Base-by-base conservation (phyloP, 106 monocot species). In the Ottelia alismoides region DNA sequence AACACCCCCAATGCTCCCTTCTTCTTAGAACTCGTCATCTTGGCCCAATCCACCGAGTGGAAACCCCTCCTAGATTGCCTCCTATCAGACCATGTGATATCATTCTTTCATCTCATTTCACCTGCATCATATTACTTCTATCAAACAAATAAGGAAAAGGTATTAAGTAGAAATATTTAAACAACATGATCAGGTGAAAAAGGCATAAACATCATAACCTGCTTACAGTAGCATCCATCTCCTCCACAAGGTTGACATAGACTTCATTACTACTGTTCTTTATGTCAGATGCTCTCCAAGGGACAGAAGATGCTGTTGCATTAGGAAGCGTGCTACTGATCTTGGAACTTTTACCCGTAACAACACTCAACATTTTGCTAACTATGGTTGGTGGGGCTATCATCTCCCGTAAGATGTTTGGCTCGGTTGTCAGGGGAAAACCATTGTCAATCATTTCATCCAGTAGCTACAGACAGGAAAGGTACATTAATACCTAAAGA, bases 381-480 rank as follows among this genome's bases (percentile, higher is more conserved):
- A 88, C 81, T 27, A 88, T 74, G 65, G 70, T 78, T 63, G 94
- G 94, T 25, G 84, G 88, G 24, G 78, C 56, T 63, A 94, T 81
- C 75, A 94, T 81, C 59, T 94, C 88, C 47, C 75, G 71, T 57
- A 94, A 78, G 31, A 94, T 81, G 28, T 78, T 94, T 58, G 88
- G 81, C 74, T 88, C 94, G 28, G 94, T 94, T 56, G 84, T 94
- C 32, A 94, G 76, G 30, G 88, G 94, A 68, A 81, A 84, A 53
- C 94, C 88, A 57, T 88, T 88, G 72, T 88, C 94, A 77, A 88
- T 81, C 94, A 94, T 94, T 68, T 94, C 94, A 75, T 94, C 94
- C 68, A 94, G 72, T 57, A 92, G 82, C 92, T 87, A 80, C 65
- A 82, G 50, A 64, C 47, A 28, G 19, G 22, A 28, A 28, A 60